Base-by-base conservation (phyloP, 73 alveolate genomes). In the Urostyla sp. region DNA sequence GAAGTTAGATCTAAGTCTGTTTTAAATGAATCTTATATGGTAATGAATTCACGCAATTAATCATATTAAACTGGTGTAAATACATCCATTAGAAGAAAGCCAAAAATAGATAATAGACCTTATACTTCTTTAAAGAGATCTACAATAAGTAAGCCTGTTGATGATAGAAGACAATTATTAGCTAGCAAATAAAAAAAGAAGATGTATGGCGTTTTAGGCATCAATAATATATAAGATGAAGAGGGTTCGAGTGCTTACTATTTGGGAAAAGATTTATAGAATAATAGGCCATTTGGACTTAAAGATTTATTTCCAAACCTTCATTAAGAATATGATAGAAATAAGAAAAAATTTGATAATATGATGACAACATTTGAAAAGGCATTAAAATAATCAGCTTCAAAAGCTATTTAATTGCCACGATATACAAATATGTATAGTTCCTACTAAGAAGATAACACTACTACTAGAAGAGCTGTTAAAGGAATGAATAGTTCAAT, bases 141-240 rank as follows among this genome's bases (percentile, higher is more conserved):
- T n/a, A n/a, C n/a, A n/a, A n/a, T n/a, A n/a, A n/a, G n/a, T n/a
- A n/a, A n/a, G n/a, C n/a, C n/a, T n/a, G n/a, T n/a, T 40, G 4
- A 10, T 13, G 79, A 63, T 57, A 63, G 79, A 63, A 20, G 18
- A n/a, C 32, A 63, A 24, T 11, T 21, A 24, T 21, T 63, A 55
- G 16, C 35, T 18, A 46, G 7, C 1, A 69, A 49, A 34, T 27
- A 67, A n/a, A 69, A 46, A 27, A 24, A 49, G 83, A 69, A 69
- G 30, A 69, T 69, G 83, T 69, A 46, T 69, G 83, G 83, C 7
- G 83, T 69, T 6, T 38, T 69, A 24, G 83, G 83, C 30, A 10
- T 69, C 1, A 48, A 49, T 24, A 69, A 69, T 5, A 69, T 69
- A 2, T 67, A 69, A 27, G 83, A 69, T 48, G 83, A 69, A 24